Base-by-base conservation (phyloP, 805 yeast genomes). In the Ogataea glucozyma region DNA sequence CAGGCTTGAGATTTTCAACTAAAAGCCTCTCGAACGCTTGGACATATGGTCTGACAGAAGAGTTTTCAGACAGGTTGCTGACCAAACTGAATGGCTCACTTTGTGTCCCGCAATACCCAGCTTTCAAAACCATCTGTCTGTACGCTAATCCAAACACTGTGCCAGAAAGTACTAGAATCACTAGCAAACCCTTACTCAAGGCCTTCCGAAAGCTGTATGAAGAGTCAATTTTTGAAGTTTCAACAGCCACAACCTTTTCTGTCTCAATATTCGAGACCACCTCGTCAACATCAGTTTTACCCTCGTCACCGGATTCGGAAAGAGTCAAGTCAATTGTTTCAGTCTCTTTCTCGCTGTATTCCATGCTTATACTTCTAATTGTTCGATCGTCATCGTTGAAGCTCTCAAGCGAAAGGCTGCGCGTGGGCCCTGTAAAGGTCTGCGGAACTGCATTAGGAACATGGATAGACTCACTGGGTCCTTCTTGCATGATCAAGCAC, bases 41-140 rank as follows among this genome's bases (percentile, higher is more conserved):
- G 20, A 78, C 46, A 34, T 61, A 54, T 0, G 62, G 55, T n/a
- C 48, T 33, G 1, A 50, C 5, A 1, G 24, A 30, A 1, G 38
- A 18, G 7, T 44, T 40, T 12, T 49, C 36, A 1, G 69, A 67
- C 1, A 57, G 3, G n/a, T 37, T 46, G 3, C 42, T 14, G 13
- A 41, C 43, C 3, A 56, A 19, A 21, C 41, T 36, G 8, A 49
- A 37, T 4, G 46, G 40, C 6, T 69, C 42, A 10, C 75, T 62
- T 51, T 79, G 83, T 20, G 70, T 65, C 0, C 89, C 89, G 68
- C 96, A 88, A 60, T 79, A 88, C 0, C 96, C 96, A 31, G 79
- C 71, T 24, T 76, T 65, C 11, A 75, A 53, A 30, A 76, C 72
- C 57, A 85, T 83, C 46, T 83, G 82, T 35, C 85, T 67, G 62